Conservation (phyloP, 345 rosid species). For the Salix viminalis region DNA sequence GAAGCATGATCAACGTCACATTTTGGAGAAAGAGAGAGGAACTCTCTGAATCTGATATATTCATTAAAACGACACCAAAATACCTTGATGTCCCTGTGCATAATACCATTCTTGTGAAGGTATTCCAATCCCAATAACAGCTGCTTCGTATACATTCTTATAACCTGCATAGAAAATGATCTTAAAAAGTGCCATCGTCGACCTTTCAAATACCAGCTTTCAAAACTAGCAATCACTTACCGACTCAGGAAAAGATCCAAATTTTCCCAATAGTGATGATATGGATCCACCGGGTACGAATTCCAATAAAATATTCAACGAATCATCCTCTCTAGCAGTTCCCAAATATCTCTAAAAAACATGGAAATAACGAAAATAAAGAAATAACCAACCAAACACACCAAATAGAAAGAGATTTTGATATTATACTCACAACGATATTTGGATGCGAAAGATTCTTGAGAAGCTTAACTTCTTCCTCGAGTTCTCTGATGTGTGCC, state of each 20-base stretch:
- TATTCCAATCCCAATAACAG: conserved; percentile 28
- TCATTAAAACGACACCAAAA: neutral
- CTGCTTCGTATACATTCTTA: conserved; percentile 33
- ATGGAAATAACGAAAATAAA: neutral
- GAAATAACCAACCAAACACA: conserved; percentile 1
- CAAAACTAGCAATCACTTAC: conserved; percentile 27
- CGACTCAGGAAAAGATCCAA: conserved; percentile 33
- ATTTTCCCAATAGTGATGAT: conserved; percentile 31
- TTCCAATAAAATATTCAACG: conserved; percentile 31
- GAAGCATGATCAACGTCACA: conserved; percentile 12
- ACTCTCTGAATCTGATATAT: neutral
- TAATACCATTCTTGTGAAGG: conserved; percentile 29
- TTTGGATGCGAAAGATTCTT: conserved; percentile 33
- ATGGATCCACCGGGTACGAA: conserved; percentile 36
- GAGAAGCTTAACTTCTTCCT: conserved; percentile 36
- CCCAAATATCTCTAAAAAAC: conserved; percentile 31
- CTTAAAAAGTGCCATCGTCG: neutral
- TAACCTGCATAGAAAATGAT: conserved; percentile 24
- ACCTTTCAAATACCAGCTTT: neutral
- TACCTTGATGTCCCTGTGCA: conserved; percentile 36
- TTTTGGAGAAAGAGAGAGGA: neutral
- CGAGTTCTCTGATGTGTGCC: conserved; percentile 36
- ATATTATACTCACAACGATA: conserved; percentile 28
- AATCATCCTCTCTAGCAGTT: conserved; percentile 34
- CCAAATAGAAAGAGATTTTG: neutral